Percentiles rank a stretch among this genome's conserved stretches.
phyloP scores from a whole-genome alignment of 176 grass and related monocot species.

The Triticum urartu region DNA sequence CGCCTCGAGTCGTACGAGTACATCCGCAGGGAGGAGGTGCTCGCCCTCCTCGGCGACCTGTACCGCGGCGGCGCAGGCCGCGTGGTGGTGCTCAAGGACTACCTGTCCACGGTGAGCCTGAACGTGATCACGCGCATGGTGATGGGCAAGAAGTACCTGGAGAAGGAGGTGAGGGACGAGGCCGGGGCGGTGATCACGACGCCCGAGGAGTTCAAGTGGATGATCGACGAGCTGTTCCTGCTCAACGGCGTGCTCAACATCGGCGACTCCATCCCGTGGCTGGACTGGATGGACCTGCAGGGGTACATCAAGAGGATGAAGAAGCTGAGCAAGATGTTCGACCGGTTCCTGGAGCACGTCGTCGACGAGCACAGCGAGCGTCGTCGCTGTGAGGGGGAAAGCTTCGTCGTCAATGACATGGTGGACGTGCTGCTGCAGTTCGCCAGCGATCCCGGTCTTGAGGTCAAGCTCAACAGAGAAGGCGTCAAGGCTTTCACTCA shows the following conservation, averaged over 20 bases:
- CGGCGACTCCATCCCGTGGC: constrained; percentile 86
- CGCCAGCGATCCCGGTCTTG: constrained; percentile 59
- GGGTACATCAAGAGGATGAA: constrained; percentile 90
- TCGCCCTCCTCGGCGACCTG: too few species aligned
- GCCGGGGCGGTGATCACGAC: constrained; percentile 35
- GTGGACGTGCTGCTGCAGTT: constrained; percentile 85
- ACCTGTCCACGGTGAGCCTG: constrained; percentile 63
- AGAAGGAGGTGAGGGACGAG: constrained; percentile 3
- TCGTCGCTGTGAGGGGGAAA: constrained; percentile 31
- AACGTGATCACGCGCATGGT: constrained; percentile 92
- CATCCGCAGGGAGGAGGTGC: too few species aligned
- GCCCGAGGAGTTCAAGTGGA: constrained; percentile 86
- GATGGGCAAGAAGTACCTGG: constrained; percentile 80
- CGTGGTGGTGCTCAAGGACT: constrained; percentile 70
- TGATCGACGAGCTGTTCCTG: constrained; percentile 86
- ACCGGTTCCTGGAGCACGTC: constrained; percentile 83
- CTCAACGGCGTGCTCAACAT: constrained; percentile 95
- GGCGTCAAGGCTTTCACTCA: constrained; percentile 74
- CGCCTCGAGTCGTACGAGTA: too few species aligned
- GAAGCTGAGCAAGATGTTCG: constrained; percentile 69
- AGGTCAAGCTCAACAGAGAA: constrained; percentile 62
- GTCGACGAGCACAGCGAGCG: constrained; percentile 72
- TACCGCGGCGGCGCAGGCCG: neutral
- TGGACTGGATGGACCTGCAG: constrained; percentile 75
- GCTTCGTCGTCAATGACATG: constrained; percentile 80